Base-by-base conservation (phyloP, 495 filamentous ascomycete species). In the Lasiosphaeria hispida region DNA sequence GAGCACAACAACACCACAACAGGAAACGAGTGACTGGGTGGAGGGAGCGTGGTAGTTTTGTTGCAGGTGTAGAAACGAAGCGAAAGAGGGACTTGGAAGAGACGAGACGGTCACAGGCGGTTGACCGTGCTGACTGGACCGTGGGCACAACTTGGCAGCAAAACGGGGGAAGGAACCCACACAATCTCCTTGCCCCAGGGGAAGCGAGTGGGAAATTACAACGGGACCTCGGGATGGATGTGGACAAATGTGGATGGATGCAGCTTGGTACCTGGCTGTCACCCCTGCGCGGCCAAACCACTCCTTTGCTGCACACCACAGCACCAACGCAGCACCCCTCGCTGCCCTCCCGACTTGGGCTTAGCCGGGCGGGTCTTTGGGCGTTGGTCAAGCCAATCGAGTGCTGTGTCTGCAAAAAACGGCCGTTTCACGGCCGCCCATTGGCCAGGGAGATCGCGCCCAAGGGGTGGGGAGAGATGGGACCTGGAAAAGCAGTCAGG, bases 131-230 rank as follows among this genome's bases (percentile, higher is more conserved):
- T 30, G 23, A 30, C 23, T 30, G 23, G 23, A 30, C 23, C 5
- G 23, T 30, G 23, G 23, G 23, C 23, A 30, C 23, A 5, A 30
- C 23, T 30, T 30, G 23, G 23, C 39, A 55, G 55, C 30, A 57
- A 58, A 44, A 52, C 37, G 43, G 40, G 39, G 14, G 45, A 14
- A 39, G 43, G 43, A 59, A 55, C 49, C 62, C 57, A 60, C 57
- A 56, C 57, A 58, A 57, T 59, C 41, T 60, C 58, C 53, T 59
- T 50, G 44, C 45, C 60, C 57, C 50, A 61, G 61, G 59, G 65
- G 65, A 54, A 63, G 63, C 63, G 51, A 60, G 63, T 65, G 65
- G 66, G 68, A 71, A 71, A 71, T 71, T 71, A 62, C 68, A 23
- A 54, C 61, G 57, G 63, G 56, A 53, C 57, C 60, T 65, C 62